Evolutionary conservation across 73 alveolate species (phyloP), one percentile per base, ranked within the genome.

Genomic region (Breviolum minutum): DNA sequence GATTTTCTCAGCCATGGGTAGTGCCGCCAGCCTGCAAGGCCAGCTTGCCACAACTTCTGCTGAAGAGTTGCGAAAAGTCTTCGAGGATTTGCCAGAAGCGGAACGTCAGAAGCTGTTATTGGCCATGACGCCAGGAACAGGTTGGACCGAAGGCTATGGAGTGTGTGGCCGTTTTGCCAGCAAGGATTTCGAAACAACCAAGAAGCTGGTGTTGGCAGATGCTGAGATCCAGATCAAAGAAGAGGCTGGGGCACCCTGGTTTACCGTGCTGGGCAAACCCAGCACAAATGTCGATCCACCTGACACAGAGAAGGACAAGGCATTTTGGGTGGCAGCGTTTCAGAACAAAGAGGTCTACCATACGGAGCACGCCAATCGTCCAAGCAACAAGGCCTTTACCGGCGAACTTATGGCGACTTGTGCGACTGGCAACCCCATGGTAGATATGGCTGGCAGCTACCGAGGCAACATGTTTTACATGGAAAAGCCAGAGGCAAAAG

Each of bases 271-370:
- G 94, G 94, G 94, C 61, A 79, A 84, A 4, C 94, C 94, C 0
- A 60, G 88, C n/a, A 63, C 22, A 81, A 32, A 0, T 40, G 54
- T 40, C 0, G 24, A n/a, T 17, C n/a, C 77, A 19, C 77, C 76
- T 19, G 94, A 84, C 62, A 11, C 74, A 24, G 77, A 84, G 30
- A 84, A 62, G 61, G 94, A 84, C 63, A 84, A 62, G 94, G 26
- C 30, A 8, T 84, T 84, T 62, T 84, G 94, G 94, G 94, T 84
- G 77, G 94, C 94, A 24, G 94, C 94, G 63, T 84, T 84, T 84
- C 94, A 62, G 79, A 84, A 77, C 94, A 60, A 62, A 27, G 94
- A 84, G 94, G 77, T 26, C 24, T 84, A 84, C 77, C 94, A 84
- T n/a, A 60, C 74, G 9, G 94, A 84, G 94, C 94, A 84, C 94